Percentiles rank a stretch among this genome's conserved stretches.
Conservation (phyloP, 169 alveolate species). For the Plasmodium sp. region DNA sequence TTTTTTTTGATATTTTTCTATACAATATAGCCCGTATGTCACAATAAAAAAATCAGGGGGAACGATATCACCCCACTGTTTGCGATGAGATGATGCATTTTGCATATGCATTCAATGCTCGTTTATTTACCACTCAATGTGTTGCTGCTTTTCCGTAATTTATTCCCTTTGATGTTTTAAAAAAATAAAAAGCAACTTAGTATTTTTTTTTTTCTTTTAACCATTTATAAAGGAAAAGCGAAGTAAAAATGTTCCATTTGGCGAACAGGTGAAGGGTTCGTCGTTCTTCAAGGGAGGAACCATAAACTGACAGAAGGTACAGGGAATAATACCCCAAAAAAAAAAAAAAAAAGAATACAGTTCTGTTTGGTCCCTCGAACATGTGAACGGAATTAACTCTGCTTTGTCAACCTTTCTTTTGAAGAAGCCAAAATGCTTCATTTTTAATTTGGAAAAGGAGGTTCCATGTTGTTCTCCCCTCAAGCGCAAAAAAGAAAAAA, state of each 20-base stretch:
- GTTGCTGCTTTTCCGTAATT: background rate
- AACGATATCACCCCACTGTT: background rate
- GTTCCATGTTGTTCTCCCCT: background rate
- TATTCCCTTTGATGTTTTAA: background rate
- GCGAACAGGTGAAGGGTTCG: background rate
- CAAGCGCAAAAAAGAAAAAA: background rate
- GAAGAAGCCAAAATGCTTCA: background rate
- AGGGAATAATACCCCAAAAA: background rate
- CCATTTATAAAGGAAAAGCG: background rate
- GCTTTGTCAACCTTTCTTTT: background rate
- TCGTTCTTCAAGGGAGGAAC: background rate
- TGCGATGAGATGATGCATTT: background rate
- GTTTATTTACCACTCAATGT: background rate
- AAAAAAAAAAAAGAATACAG: background rate
- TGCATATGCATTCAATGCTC: background rate
- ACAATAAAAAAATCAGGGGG: background rate
- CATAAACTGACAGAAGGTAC: background rate
- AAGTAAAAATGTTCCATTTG: background rate
- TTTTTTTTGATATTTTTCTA: background rate
- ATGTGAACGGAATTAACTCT: background rate
- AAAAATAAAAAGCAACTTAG: background rate
- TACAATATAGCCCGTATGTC: background rate
- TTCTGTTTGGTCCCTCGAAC: background rate
- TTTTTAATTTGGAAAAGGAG: background rate
- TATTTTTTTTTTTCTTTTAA: background rate